Percentiles rank a stretch among this genome's conserved stretches.
These are phyloP conservation scores for Deuterostichococcus epilithicus DNA, from an alignment of 139 green algal genomes.

Conservation along the genomic window DNA sequence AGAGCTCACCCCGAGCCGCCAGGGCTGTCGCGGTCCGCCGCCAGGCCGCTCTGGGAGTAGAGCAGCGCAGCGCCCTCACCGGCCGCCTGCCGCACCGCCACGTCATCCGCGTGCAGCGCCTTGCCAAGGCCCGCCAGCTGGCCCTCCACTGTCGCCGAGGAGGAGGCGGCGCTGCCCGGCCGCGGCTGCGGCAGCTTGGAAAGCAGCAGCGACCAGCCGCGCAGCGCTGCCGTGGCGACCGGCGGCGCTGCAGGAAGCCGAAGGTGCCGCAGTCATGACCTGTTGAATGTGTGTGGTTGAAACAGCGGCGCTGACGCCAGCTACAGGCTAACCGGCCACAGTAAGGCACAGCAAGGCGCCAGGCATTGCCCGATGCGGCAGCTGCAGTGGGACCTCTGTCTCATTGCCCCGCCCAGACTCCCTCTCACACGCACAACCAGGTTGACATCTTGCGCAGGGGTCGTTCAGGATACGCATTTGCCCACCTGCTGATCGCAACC, in stretches of 20 bases:
- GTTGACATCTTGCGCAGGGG: not conserved
- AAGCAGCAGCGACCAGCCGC: slow-evolving; percentile 65
- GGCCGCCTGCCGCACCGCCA: slow-evolving; percentile 45
- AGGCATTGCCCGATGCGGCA: not conserved
- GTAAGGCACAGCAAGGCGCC: not conserved
- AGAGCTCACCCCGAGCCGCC: not conserved
- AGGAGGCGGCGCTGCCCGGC: slow-evolving; percentile 1
- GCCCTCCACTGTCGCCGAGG: slow-evolving; percentile 26
- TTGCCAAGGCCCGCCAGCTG: slow-evolving; percentile 32
- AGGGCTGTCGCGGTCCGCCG: slow-evolving; percentile 2
- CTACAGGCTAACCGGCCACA: not conserved
- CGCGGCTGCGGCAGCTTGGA: slow-evolving; percentile 37
- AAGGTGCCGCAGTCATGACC: not conserved
- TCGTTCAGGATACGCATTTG: too few relatives aligned
- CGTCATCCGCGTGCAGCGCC: slow-evolving; percentile 33
- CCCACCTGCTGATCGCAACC: not conserved
- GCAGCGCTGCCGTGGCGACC: slow-evolving; percentile 37
- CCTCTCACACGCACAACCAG: not conserved
- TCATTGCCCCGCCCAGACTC: not conserved
- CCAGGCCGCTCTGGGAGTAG: slow-evolving; percentile 22
- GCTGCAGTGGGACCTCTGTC: not conserved
- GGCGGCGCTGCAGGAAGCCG: not conserved
- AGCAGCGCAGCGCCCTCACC: slow-evolving; percentile 63
- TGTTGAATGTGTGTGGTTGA: not conserved
- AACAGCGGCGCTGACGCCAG: not conserved